Base-by-base conservation (phyloP, 768 basidiomycete genomes). In the Boletus rex-veris region DNA sequence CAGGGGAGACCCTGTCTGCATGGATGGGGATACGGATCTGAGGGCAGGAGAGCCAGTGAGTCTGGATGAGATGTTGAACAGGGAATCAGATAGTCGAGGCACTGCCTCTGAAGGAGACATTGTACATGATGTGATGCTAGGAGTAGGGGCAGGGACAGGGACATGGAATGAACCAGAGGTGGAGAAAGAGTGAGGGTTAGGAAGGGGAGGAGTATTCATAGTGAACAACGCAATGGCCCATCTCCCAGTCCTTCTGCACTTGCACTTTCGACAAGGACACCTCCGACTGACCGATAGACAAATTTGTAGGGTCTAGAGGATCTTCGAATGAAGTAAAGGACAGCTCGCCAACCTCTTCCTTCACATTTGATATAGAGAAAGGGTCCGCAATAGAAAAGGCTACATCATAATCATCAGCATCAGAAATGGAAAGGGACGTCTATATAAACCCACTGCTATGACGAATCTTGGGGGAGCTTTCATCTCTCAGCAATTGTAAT, bases 271-370 rank as follows among this genome's bases (percentile, higher is more conserved):
- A 68, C 9, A 72, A 57, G 2, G 71, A 73, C 18, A 74, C 65
- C 46, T 74, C 73, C 11, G 71, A 73, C 41, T 70, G 67, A 24
- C 69, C 71, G 16, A 73, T 69, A 16, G 67, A 71, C 49, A 71
- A 50, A 31, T 73, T 74, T 26, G 53, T 57, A 16, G 68, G 67
- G 30, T 69, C 64, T 55, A 68, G 43, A 24, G 64, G 63, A 36
- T 73, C 65, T 4, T 69, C 58, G 5, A 62, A 55, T 19, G 71
- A 73, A n/a, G 61, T 43, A 49, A 74, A 66, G 6, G 65, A 64
- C 19, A 52, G 10, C n/a, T 66, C 66, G 28, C 56, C 21, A 16
- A 47, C 38, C 3, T 71, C 70, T 44, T 67, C 71, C 50, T 64
- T 69, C 18, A 45, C 39, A 14, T 58, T 59, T 1, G 66, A 45